phyloP scores from a whole-genome alignment of 228 moss, liverwort and hornwort species.

The Sphagnum fallax region DNA sequence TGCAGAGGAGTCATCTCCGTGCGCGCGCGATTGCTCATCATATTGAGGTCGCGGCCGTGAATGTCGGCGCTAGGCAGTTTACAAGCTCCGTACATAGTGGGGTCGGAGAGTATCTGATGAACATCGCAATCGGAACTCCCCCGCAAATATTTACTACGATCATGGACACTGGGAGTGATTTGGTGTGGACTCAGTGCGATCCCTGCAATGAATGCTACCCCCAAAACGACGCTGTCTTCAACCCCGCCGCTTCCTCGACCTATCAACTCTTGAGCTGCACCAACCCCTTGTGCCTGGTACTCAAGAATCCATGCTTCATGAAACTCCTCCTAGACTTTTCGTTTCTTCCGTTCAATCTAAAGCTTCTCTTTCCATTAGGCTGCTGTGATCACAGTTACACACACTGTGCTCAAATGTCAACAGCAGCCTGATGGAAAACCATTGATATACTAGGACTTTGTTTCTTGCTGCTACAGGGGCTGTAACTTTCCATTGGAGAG shows the following conservation, averaged over 20 bases:
- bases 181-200: conserved; percentile 56
- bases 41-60: neutral
- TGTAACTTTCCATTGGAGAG: too few relatives aligned
- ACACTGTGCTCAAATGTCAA: neutral
- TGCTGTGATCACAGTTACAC: neutral
- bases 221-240: conserved; percentile 19
- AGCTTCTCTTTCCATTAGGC: too few relatives aligned
- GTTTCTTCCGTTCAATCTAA: neutral
- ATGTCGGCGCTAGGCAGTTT: neutral
- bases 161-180: conserved; percentile 59
- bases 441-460: neutral
- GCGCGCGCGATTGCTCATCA: neutral
- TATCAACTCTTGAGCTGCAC: conserved; percentile 28
- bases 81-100: neutral
- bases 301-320: neutral
- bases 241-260: conserved; percentile 36
- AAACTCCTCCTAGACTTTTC: neutral
- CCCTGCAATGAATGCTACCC: conserved; percentile 33
- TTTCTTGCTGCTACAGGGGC: too few relatives aligned
- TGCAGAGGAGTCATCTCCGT: neutral
- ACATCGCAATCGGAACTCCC: conserved; percentile 45
- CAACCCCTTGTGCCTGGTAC: conserved; percentile 19
- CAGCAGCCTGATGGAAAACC: neutral
- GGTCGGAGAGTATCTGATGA: conserved; percentile 32
- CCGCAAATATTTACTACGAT: conserved; percentile 36